phyloP scores from a whole-genome alignment of 768 basidiomycete species.

The Mycena amicta region DNA sequence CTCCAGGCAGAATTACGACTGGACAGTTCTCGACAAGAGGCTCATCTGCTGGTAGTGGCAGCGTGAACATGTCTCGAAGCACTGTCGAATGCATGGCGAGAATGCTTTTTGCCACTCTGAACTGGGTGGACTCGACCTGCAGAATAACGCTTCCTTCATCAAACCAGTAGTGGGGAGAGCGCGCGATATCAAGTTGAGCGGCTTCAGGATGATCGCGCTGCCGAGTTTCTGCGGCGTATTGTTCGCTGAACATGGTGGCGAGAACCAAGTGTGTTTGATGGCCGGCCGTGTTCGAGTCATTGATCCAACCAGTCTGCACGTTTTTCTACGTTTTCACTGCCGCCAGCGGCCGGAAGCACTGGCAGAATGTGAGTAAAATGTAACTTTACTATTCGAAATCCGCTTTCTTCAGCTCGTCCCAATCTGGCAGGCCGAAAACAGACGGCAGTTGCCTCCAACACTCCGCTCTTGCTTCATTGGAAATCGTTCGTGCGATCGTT shows the following conservation, averaged over 20 bases:
- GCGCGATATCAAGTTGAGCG: not conserved
- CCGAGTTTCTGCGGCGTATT: too few species aligned
- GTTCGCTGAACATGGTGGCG: too few species aligned
- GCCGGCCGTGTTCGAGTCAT: too few species aligned
- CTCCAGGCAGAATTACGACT: slow-evolving; percentile 15
- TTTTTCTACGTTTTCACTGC: too few species aligned
- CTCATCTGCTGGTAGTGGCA: slow-evolving; percentile 17
- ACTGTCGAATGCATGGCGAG: slow-evolving; percentile 20
- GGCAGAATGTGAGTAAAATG: too few species aligned
- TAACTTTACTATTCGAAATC: not conserved
- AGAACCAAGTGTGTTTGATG: too few species aligned
- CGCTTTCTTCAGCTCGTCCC: not conserved
- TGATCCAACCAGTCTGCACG: too few species aligned
- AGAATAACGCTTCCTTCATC: slow-evolving; percentile 10
- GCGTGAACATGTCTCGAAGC: slow-evolving; percentile 19
- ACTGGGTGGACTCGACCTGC: slow-evolving; percentile 9
- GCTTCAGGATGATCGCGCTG: too few species aligned
- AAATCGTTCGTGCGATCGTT: not conserved
- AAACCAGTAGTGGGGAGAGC: not conserved
- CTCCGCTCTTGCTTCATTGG: not conserved
- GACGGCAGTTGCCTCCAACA: not conserved
- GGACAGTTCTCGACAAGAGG: slow-evolving; percentile 19
- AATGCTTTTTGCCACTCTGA: slow-evolving; percentile 1
- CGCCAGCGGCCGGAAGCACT: too few species aligned
- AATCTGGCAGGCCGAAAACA: not conserved